phyloP scores from a whole-genome alignment of 306 rosid species.

The Lathyrus sativus region DNA sequence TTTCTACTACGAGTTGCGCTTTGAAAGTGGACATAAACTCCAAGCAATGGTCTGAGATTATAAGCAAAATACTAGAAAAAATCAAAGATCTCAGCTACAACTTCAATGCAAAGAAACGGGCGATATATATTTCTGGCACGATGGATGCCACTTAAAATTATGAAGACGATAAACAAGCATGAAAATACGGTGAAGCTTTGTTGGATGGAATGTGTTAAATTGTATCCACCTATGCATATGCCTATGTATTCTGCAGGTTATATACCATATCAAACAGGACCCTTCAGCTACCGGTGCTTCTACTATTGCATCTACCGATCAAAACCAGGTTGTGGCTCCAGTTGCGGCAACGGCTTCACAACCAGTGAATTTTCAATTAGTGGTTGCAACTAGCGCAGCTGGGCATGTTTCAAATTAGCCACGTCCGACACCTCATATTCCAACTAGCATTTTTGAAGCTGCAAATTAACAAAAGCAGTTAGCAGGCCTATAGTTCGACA shows the following conservation, averaged over 20 bases:
- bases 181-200: constrained; percentile 20
- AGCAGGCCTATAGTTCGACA: no score
- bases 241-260: background rate
- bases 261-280: constrained; percentile 7
- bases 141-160: constrained; percentile 20
- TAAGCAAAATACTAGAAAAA: constrained; percentile 18
- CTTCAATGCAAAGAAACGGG: constrained; percentile 32
- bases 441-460: no score
- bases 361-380: no score
- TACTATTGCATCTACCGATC: no score
- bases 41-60: constrained; percentile 25
- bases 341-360: no score
- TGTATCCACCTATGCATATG: background rate
- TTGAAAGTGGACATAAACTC: constrained; percentile 29
- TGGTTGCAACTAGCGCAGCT: no score
- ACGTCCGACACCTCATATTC: no score
- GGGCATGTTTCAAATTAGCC: no score
- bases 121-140: constrained; percentile 32
- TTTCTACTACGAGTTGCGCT: constrained; percentile 34
- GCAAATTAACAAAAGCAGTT: no score
- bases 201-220: constrained; percentile 17
- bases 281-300: no score
- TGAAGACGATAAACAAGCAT: constrained; percentile 9
- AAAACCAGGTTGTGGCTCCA: no score
- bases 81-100: constrained; percentile 29